Base-by-base conservation (phyloP, 2,329 filamentous ascomycete species). In the Aspergillus unguis region DNA sequence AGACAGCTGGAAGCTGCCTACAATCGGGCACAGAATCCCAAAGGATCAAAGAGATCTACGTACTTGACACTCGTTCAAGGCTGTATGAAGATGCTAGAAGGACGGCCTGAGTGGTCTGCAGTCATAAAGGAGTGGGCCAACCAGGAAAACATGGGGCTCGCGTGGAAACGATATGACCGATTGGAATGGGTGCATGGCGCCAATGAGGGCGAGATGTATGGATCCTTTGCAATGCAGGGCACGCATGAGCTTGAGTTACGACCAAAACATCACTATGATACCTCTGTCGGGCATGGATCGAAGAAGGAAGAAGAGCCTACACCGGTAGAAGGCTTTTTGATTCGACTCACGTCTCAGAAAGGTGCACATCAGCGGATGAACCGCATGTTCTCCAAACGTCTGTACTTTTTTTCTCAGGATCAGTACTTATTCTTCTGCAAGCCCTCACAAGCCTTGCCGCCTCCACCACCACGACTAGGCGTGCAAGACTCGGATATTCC, bases 141-240 rank as follows among this genome's bases (percentile, higher is more conserved):
- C 46, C 71, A 77, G 25, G 78, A 82, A 53, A 79, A 79, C 27
- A 82, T 87, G 64, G 85, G 85, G 3, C 75, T 87, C 44, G 84
- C 83, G 3, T 87, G 85, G 85, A 85, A 84, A 66, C 76, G 85
- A 42, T 87, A 87, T 62, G 85, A 87, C 61, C 77, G 85, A 26
- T 71, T 87, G 11, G 85, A 87, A 68, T 87, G 85, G 85, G 75
- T 87, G 4, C 78, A 85, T 65, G 85, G 85, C 11, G 74, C 75
- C 8, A 84, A 85, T 48, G 85, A 87, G 63, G 78, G 83, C 58
- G 82, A 81, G 55, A 87, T 87, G 84, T 86, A 86, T 57, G 85
- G 85, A 33, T 81, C 83, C 0, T 82, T 87, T 57, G 85, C 82
- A 31, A 86, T 87, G 84, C 75, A 81, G 57, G 79, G 77, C 45